A percentile compares a stretch with the other conserved stretches of the same genome.
Evolutionary conservation across 2,329 filamentous ascomycete species (phyloP).

Genomic region (Stachybotrys chartarum): DNA sequence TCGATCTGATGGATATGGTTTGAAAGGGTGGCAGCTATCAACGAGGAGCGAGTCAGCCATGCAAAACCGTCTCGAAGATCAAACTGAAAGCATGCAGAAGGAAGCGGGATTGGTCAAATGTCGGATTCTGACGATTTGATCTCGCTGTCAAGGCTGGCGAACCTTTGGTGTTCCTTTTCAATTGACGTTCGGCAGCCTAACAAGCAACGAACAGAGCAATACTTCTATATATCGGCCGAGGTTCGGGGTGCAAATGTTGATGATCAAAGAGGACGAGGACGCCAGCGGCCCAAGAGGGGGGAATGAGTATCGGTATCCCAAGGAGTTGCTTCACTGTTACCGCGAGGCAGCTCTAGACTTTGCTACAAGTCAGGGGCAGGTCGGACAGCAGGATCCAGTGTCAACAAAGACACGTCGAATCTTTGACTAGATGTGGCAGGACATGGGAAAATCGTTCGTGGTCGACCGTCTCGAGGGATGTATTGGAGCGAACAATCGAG

Average conservation of each 20-base stretch:
- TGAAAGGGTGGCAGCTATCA: not conserved
- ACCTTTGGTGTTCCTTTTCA: conserved; percentile 8
- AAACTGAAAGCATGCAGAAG: not conserved
- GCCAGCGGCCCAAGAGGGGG: conserved; percentile 46
- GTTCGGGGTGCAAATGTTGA: not conserved
- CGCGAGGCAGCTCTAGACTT: conserved; percentile 27
- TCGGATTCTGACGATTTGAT: conserved; percentile 11
- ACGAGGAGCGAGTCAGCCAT: not conserved
- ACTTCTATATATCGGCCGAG: not conserved
- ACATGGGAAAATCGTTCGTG: conserved; percentile 21
- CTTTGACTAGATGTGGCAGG: conserved; percentile 18
- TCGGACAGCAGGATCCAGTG: conserved; percentile 18
- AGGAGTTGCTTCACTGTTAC: conserved; percentile 38
- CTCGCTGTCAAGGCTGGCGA: too few species aligned
- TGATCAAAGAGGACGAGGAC: conserved; percentile 35
- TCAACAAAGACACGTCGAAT: conserved; percentile 23
- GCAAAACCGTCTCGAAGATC: not conserved
- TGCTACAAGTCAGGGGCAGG: conserved; percentile 13
- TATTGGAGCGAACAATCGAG: conserved; percentile 3
- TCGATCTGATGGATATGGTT: not conserved
- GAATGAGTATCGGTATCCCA: conserved; percentile 29
- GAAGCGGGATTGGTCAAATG: not conserved
- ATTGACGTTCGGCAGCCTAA: conserved; percentile 25
- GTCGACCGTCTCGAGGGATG: conserved; percentile 10
- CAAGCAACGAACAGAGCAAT: not conserved